phyloP scores from a whole-genome alignment of 331 rosid species.

The Dryas integrifolia region DNA sequence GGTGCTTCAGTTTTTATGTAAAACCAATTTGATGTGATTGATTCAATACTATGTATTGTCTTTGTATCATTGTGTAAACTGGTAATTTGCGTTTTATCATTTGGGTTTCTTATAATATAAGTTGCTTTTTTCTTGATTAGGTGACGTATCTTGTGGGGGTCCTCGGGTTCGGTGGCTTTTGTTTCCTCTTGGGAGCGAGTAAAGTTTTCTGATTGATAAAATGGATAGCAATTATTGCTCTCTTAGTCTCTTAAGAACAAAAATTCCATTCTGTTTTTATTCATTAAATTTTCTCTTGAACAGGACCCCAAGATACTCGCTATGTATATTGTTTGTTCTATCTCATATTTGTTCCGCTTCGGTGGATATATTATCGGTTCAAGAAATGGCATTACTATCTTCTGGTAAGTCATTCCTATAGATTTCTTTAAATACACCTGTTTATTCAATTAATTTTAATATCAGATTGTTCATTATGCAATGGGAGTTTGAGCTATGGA shows the following conservation, averaged over 20 bases:
- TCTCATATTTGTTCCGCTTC: slow-evolving; percentile 78
- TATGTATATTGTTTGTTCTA: slow-evolving; percentile 81
- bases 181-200: slow-evolving; percentile 92
- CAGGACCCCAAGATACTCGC: slow-evolving; percentile 86
- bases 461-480: neutral
- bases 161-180: slow-evolving; percentile 81
- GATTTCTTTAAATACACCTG: neutral
- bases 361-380: slow-evolving; percentile 93
- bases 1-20: neutral
- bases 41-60: neutral
- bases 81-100: neutral
- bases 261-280: slow-evolving; percentile 4
- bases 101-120: neutral
- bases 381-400: slow-evolving; percentile 99
- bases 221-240: slow-evolving; percentile 8
- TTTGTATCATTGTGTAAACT: neutral
- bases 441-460: neutral
- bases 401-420: slow-evolving; percentile 50
- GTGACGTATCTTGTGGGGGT: slow-evolving; percentile 82
- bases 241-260: neutral
- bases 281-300: slow-evolving; percentile 3
- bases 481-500: neutral
- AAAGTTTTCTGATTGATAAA: slow-evolving; percentile 16
- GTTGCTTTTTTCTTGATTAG: slow-evolving; percentile 29
- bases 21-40: slow-evolving; percentile 16